Evolutionary conservation across 768 basidiomycete genomes (phyloP).

Genomic region (Mycena sanguinolenta): DNA sequence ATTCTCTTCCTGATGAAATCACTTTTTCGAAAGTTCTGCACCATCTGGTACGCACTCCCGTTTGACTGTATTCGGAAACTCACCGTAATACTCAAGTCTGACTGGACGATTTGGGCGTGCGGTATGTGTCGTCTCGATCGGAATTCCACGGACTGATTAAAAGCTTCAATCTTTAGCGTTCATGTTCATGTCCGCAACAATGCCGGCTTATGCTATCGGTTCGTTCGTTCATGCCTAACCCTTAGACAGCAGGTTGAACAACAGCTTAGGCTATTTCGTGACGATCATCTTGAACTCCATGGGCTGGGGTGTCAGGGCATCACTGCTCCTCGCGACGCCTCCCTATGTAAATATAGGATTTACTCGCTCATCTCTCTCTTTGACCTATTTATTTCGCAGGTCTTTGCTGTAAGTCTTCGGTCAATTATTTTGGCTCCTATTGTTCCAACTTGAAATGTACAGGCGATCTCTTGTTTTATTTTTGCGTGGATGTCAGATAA

Average conservation of each 20-base stretch:
- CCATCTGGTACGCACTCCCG: slow-evolving; percentile 39
- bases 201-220: slow-evolving; percentile 53
- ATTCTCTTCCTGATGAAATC: slow-evolving; percentile 52
- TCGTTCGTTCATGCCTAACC: not conserved
- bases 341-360: not conserved
- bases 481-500: slow-evolving; percentile 56
- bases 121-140: slow-evolving; percentile 39
- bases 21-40: slow-evolving; percentile 46
- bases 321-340: slow-evolving; percentile 47
- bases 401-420: slow-evolving; percentile 18
- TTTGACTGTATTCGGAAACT: not conserved
- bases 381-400: not conserved
- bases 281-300: slow-evolving; percentile 54
- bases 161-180: slow-evolving; percentile 43
- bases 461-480: slow-evolving; percentile 52
- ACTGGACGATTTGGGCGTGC: slow-evolving; percentile 54
- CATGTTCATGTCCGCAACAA: slow-evolving; percentile 54
- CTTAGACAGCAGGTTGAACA: not conserved
- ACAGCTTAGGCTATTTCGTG: slow-evolving; percentile 47
- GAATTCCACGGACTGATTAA: not conserved
- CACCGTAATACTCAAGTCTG: slow-evolving; percentile 31
- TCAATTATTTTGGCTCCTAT: not conserved
- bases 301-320: slow-evolving; percentile 47
- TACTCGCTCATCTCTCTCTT: no score
- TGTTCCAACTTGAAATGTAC: not conserved